Conservation (phyloP, 2,329 filamentous ascomycete genomes). For the Lachnellula hyalina region DNA sequence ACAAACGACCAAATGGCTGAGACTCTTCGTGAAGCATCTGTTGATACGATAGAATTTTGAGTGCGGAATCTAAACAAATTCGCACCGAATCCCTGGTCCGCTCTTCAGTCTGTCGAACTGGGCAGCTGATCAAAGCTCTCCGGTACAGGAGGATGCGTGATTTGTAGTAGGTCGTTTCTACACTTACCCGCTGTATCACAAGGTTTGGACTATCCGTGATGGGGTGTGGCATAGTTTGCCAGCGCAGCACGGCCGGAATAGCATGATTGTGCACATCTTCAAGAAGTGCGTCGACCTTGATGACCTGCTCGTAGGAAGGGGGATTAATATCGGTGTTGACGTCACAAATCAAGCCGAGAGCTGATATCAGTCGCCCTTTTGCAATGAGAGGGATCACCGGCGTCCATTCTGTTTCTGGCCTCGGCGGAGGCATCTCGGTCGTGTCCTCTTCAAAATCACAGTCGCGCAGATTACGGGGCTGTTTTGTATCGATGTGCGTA, state of each 20-base stretch:
- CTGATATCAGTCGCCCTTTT: conserved; percentile 35
- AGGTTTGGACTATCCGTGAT: conserved; percentile 27
- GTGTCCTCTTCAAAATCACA: conserved; percentile 36
- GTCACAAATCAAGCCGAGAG: conserved; percentile 35
- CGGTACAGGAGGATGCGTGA: conserved; percentile 26
- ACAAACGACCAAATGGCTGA: conserved; percentile 27
- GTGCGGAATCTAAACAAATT: conserved; percentile 26
- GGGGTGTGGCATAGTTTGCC: conserved; percentile 26
- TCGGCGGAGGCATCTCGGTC: conserved; percentile 38
- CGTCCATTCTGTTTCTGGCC: conserved; percentile 13
- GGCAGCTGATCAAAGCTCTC: conserved; percentile 24
- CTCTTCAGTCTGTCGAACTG: conserved; percentile 21
- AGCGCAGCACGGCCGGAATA: conserved; percentile 25
- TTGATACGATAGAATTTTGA: conserved; percentile 27
- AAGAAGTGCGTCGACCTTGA: conserved; percentile 33
- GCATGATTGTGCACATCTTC: conserved; percentile 29
- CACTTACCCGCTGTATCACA: conserved; percentile 25
- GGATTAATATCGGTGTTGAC: conserved; percentile 32
- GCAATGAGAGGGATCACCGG: conserved; percentile 33
- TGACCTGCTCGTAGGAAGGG: conserved; percentile 33
- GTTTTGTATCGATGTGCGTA: conserved; percentile 34
- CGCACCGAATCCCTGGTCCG: conserved; percentile 22
- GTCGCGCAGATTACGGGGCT: conserved; percentile 37
- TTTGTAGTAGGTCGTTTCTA: conserved; percentile 28
- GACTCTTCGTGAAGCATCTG: conserved; percentile 28